A percentile compares a stretch with the other conserved stretches of the same genome.
phyloP scores from a whole-genome alignment of 1,284 basidiomycete species.

The Boletus holoroseus region DNA sequence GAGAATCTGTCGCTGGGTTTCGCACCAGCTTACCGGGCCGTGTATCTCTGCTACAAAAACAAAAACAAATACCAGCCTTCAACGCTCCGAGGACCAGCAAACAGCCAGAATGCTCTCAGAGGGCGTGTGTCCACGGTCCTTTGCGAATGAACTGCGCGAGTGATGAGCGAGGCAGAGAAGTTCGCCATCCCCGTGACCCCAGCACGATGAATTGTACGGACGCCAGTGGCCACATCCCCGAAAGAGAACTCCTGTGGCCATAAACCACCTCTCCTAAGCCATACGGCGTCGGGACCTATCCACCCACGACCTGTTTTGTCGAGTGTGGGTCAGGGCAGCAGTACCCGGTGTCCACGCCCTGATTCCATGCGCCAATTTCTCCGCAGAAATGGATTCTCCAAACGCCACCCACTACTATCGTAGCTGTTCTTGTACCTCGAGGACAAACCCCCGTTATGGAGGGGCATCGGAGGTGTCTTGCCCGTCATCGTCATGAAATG shows the following conservation, averaged over 20 bases:
- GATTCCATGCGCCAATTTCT: not conserved
- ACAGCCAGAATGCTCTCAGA: slow-evolving; percentile 8
- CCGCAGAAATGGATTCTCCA: slow-evolving; percentile 6
- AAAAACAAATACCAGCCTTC: slow-evolving; percentile 22
- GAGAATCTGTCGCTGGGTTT: slow-evolving; percentile 26
- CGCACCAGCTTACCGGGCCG: not conserved
- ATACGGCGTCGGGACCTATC: slow-evolving; percentile 4
- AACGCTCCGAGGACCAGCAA: slow-evolving; percentile 6
- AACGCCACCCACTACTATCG: not conserved
- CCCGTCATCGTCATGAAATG: slow-evolving; percentile 3
- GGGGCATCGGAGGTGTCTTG: not conserved
- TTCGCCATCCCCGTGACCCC: slow-evolving; percentile 18
- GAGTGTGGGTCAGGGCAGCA: slow-evolving; percentile 7
- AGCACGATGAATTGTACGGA: slow-evolving; percentile 11
- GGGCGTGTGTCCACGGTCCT: slow-evolving; percentile 12
- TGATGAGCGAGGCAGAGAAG: slow-evolving; percentile 24
- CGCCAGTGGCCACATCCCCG: slow-evolving; percentile 12
- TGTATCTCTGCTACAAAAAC: slow-evolving; percentile 14
- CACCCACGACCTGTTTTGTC: slow-evolving; percentile 6
- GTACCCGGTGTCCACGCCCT: slow-evolving; percentile 1
- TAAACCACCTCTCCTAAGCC: slow-evolving; percentile 9
- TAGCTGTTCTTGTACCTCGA: not conserved
- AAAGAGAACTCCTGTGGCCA: slow-evolving; percentile 14
- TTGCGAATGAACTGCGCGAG: slow-evolving; percentile 16
- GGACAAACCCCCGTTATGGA: slow-evolving; percentile 8